Conservation (phyloP, 1,139 yeast species). For the Suhomyces chickasaworum region DNA sequence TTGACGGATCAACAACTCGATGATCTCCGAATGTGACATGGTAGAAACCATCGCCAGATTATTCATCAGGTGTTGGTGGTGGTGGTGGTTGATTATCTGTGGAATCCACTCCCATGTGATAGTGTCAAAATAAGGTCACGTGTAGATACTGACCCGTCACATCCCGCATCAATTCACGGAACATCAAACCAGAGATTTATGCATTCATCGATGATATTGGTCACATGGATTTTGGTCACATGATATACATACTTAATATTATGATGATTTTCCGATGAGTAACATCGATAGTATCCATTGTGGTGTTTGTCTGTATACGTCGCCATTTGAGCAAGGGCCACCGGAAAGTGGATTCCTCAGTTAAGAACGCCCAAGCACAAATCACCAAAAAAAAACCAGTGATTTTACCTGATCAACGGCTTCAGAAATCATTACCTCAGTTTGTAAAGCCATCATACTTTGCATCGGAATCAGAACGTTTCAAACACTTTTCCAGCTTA, state of each 20-base stretch:
- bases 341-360: conserved; percentile 1
- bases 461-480: conserved; percentile 15
- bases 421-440: conserved; percentile 14
- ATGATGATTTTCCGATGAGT: conserved; percentile 1
- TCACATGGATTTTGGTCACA: not conserved
- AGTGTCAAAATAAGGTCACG: not conserved
- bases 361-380: not conserved
- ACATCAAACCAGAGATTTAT: too few relatives aligned
- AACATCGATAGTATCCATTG: conserved; percentile 8
- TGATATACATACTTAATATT: not conserved
- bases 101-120: not conserved
- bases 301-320: conserved; percentile 4
- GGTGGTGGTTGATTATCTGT: not conserved
- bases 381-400: not conserved
- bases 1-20: conserved; percentile 9
- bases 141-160: not conserved
- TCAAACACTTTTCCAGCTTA: conserved; percentile 16
- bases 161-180: too few relatives aligned
- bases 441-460: conserved; percentile 15
- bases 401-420: too few relatives aligned
- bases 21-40: conserved; percentile 4
- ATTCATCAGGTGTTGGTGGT: not conserved
- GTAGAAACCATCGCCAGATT: not conserved
- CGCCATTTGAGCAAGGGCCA: conserved; percentile 7
- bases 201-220: too few relatives aligned